phyloP scores from a whole-genome alignment of 2,329 filamentous ascomycete genomes.

The Drechslera avenae region DNA sequence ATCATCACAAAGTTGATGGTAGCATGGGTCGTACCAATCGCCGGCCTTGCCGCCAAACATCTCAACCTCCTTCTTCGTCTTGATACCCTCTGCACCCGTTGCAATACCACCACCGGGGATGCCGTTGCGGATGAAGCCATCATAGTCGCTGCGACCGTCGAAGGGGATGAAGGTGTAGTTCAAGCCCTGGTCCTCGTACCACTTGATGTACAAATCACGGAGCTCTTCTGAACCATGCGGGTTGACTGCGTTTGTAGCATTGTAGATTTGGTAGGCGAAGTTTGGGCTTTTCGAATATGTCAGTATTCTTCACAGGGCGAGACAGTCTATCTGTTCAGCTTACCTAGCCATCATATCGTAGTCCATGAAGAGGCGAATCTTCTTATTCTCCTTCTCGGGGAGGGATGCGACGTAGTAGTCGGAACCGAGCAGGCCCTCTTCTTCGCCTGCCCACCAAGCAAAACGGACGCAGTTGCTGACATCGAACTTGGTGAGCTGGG shows the following conservation, averaged over 20 bases:
- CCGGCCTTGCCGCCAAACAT: constrained; percentile 49
- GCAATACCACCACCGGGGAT: constrained; percentile 50
- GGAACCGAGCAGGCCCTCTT: constrained; percentile 49
- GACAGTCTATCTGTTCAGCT: background rate
- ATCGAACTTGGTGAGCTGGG: constrained; percentile 47
- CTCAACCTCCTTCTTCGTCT: constrained; percentile 46
- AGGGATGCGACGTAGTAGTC: constrained; percentile 48
- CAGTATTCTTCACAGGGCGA: background rate
- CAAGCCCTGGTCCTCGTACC: constrained; percentile 44
- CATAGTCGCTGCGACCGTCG: constrained; percentile 50
- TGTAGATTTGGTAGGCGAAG: constrained; percentile 50
- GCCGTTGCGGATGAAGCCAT: constrained; percentile 49
- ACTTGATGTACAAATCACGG: constrained; percentile 47
- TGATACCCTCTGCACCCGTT: constrained; percentile 50
- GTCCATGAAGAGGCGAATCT: constrained; percentile 52
- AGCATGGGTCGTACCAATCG: constrained; percentile 48
- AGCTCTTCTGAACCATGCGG: constrained; percentile 46
- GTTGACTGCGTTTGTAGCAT: constrained; percentile 46
- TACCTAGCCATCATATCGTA: constrained; percentile 51
- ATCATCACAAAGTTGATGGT: constrained; percentile 49
- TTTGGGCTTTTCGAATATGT: constrained; percentile 31
- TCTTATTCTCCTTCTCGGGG: constrained; percentile 43
- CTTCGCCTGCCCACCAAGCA: constrained; percentile 49
- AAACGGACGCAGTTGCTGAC: constrained; percentile 50
- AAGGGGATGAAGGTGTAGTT: constrained; percentile 50